Conservation (phyloP, 1,284 basidiomycete genomes). For the Pisolithus thermaeus region DNA sequence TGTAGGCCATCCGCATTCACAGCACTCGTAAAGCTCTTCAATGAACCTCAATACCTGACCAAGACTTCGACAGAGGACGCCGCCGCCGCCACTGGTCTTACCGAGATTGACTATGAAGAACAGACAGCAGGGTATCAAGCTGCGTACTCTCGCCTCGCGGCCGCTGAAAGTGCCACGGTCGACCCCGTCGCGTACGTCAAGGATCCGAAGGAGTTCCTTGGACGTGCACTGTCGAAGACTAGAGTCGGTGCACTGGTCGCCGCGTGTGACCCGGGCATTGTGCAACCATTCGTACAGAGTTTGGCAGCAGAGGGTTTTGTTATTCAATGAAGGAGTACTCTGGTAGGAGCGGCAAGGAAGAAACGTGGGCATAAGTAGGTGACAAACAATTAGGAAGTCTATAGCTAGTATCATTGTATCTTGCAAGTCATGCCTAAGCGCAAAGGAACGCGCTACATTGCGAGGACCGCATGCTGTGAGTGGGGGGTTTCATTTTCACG, state of each 20-base stretch:
- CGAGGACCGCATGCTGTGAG: too few species aligned
- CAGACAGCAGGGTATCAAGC: conserved; percentile 89
- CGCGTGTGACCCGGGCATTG: conserved; percentile 29
- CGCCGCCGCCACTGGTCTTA: conserved; percentile 58
- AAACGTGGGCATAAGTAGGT: not conserved
- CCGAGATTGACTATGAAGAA: conserved; percentile 85
- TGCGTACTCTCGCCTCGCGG: conserved; percentile 86
- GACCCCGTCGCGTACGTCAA: conserved; percentile 60
- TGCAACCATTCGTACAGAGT: conserved; percentile 40
- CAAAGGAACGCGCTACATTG: too few species aligned
- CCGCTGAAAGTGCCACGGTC: conserved; percentile 52
- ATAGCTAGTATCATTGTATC: too few species aligned
- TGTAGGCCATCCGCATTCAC: conserved; percentile 62
- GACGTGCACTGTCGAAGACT: conserved; percentile 37
- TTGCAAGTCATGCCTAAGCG: too few species aligned
- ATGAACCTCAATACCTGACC: conserved; percentile 64
- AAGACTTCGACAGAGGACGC: conserved; percentile 37
- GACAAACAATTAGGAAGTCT: too few species aligned
- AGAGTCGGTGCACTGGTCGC: conserved; percentile 33
- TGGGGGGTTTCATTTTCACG: too few species aligned
- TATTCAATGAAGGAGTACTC: conserved; percentile 8
- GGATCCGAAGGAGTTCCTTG: conserved; percentile 50
- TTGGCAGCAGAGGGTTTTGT: conserved; percentile 36
- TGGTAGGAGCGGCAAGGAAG: not conserved
- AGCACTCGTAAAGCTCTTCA: conserved; percentile 75